Percentiles rank a stretch among this genome's conserved stretches.
Evolutionary conservation across 495 filamentous ascomycete species (phyloP).

Genomic region (Neurospora sp.): DNA sequence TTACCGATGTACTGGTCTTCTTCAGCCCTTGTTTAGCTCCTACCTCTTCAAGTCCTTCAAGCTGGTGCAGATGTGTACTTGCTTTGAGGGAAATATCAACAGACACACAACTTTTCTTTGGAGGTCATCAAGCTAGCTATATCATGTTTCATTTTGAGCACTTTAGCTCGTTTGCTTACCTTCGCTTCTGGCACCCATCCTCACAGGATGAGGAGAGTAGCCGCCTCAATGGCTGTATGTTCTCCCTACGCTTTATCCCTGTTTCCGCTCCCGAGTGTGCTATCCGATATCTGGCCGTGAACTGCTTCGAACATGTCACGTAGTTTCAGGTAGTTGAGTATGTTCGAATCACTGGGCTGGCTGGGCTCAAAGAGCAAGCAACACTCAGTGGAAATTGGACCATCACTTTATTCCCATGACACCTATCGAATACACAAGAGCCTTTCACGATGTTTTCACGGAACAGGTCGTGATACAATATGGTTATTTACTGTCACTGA

Average conservation of each 20-base stretch:
- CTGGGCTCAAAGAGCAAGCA: neutral
- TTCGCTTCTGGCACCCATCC: neutral
- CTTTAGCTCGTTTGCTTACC: neutral
- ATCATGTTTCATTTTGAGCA: neutral
- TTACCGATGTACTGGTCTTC: neutral
- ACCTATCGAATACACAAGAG: neutral
- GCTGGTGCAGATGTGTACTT: neutral
- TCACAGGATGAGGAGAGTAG: neutral
- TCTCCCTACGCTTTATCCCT: neutral
- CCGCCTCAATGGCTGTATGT: neutral
- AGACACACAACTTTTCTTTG: neutral
- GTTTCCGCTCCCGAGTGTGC: neutral
- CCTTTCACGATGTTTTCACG: neutral
- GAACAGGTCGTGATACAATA: neutral
- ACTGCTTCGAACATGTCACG: neutral
- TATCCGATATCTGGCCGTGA: neutral
- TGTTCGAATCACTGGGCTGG: neutral
- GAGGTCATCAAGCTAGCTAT: neutral
- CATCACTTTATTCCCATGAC: neutral
- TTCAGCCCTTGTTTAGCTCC: neutral
- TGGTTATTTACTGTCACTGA: neutral
- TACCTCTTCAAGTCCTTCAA: neutral
- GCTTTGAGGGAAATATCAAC: neutral
- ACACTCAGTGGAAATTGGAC: neutral
- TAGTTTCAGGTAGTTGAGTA: neutral